Evolutionary conservation across 2,329 filamentous ascomycete genomes (phyloP), one percentile per base, ranked within the genome.

Genomic region (Aspergillus sp.): DNA sequence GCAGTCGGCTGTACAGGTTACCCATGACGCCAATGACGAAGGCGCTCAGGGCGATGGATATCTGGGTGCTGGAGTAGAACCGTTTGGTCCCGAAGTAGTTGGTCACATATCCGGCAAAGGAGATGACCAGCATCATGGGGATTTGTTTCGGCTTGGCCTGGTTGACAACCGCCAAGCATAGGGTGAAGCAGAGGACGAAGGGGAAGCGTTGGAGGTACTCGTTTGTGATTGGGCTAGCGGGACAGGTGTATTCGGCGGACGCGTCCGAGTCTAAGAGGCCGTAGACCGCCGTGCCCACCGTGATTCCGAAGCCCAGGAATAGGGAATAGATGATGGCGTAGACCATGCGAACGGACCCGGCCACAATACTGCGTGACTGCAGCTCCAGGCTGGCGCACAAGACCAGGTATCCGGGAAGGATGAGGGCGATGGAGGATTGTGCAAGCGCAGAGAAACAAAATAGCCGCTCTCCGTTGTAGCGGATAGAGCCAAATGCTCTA

Each of bases 121-220:
- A 84, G 63, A 95, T 92, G 58, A 83, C 45, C 2, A 89, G 73
- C 89, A 94, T 94, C 55, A 89, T 80, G 0, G 89, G 89, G 42
- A 87, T 83, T 66, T 94, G 89, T 62, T 83, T 87, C 82, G 83
- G 90, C 71, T 91, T 91, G 52, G 88, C 88, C 59, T 94, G 89
- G 71, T 93, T 92, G 70, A 93, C 87, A 61, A 92, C 79, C 55
- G 88, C 87, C 46, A 93, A 80, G 65, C 87, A 90, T 45, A 91
- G 67, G 16, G 89, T 86, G 67, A 94, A 95, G 5, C 81, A 72
- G 0, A 88, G 82, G 0, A 93, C 91, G 63, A 91, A 92, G 34
- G 87, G 75, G 72, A 92, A 91, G 56, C 81, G 82, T 58, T 79
- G 82, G 14, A 67, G 57, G 38, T 72, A 73, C 42, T 69, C 64